Evolutionary conservation across 176 grass and related monocot genomes (phyloP).

Genomic region (Rhynchospora tenuis): DNA sequence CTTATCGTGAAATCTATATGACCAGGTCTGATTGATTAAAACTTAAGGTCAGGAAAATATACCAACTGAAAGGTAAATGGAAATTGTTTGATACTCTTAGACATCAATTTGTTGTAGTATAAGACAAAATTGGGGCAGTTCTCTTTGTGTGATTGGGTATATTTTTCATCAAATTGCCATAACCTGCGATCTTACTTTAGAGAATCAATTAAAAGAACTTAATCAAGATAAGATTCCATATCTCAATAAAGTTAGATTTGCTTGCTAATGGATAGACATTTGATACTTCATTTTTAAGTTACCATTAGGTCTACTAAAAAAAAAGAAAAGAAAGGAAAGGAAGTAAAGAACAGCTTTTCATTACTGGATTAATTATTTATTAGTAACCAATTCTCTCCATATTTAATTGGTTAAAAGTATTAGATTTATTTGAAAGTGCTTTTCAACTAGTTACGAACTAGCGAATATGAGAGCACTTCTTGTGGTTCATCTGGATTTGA

Average conservation of each 20-base stretch:
- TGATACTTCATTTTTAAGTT: constrained; percentile 22
- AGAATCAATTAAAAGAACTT: constrained; percentile 16
- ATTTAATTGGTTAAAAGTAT: background rate
- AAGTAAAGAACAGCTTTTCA: background rate
- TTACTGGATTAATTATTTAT: background rate
- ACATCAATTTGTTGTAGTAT: constrained; percentile 3
- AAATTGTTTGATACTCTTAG: background rate
- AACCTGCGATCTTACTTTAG: constrained; percentile 2
- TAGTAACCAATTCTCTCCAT: background rate
- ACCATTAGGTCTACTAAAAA: background rate
- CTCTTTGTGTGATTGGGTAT: constrained; percentile 22
- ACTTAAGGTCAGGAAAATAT: background rate
- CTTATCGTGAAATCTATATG: background rate
- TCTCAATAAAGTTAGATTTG: constrained; percentile 16
- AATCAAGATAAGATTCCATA: constrained; percentile 16
- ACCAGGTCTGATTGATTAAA: background rate
- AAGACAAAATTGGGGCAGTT: constrained; percentile 1
- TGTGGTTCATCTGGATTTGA: background rate
- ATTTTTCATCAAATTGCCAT: constrained; percentile 15
- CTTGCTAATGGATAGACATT: constrained; percentile 1
- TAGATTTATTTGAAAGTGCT: background rate
- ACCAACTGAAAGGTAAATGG: background rate
- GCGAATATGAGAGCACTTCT: background rate
- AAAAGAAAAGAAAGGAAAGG: background rate
- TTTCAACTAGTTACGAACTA: constrained; percentile 16